A percentile compares a stretch with the other conserved stretches of the same genome.
Conservation (phyloP, 2,329 filamentous ascomycete species). For the Alternaria arborescens region DNA sequence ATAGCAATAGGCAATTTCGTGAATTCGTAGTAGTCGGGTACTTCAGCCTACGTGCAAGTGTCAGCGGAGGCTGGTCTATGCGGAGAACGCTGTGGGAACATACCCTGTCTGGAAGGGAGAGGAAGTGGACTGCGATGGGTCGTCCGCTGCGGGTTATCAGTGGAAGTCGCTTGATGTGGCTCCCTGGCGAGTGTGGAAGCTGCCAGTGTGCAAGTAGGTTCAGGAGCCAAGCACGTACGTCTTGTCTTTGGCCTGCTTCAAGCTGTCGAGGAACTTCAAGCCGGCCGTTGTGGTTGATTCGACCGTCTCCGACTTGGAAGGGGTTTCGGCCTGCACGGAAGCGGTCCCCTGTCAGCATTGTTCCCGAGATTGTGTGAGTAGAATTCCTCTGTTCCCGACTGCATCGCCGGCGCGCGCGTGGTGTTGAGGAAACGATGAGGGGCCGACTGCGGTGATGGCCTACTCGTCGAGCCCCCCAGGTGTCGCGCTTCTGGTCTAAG, state of each 20-base stretch:
- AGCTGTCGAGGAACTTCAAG: slow-evolving; percentile 75
- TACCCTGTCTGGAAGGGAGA: slow-evolving; percentile 70
- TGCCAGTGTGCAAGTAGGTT: slow-evolving; percentile 9
- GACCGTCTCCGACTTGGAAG: slow-evolving; percentile 61
- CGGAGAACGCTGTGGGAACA: slow-evolving; percentile 25
- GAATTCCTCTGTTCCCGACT: slow-evolving; percentile 5
- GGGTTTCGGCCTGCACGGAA: slow-evolving; percentile 39
- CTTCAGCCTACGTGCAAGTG: slow-evolving; percentile 56
- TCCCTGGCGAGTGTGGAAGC: not conserved
- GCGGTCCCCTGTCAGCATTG: slow-evolving; percentile 38
- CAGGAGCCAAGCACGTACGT: slow-evolving; percentile 64
- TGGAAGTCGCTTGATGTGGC: not conserved
- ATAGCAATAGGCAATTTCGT: slow-evolving; percentile 83
- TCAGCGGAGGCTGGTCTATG: slow-evolving; percentile 24
- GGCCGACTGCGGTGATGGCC: slow-evolving; percentile 38
- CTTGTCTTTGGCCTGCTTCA: slow-evolving; percentile 82
- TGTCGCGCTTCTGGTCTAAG: slow-evolving; percentile 41
- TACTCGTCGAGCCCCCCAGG: slow-evolving; percentile 47
- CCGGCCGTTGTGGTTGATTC: slow-evolving; percentile 77
- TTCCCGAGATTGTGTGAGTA: slow-evolving; percentile 2
- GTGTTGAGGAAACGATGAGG: slow-evolving; percentile 40
- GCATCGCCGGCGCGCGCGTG: slow-evolving; percentile 39
- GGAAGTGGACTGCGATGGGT: slow-evolving; percentile 77
- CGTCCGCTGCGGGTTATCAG: slow-evolving; percentile 64
- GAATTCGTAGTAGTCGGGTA: slow-evolving; percentile 79